Evolutionary conservation across 2,329 filamentous ascomycete genomes (phyloP).

Genomic region (Curvularia sp.): DNA sequence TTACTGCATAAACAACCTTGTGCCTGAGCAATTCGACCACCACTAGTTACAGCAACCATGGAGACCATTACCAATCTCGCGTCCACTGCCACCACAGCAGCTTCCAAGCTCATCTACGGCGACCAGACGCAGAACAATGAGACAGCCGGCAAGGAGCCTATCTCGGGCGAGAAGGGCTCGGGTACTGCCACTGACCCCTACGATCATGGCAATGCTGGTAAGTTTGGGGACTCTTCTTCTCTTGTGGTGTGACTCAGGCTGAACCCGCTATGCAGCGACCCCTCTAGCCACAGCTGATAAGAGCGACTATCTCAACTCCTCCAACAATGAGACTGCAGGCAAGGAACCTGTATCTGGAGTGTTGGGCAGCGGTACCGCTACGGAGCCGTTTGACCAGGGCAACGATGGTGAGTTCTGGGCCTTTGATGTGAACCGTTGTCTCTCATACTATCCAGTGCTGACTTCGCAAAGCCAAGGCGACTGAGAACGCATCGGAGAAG

Average conservation of each 20-base stretch:
- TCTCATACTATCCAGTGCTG: neutral
- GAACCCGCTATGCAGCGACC: constrained; percentile 20
- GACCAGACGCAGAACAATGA: constrained; percentile 50
- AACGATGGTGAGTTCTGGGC: constrained; percentile 55
- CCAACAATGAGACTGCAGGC: constrained; percentile 49
- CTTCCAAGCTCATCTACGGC: constrained; percentile 51
- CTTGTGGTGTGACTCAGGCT: constrained; percentile 8
- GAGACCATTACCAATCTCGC: constrained; percentile 51
- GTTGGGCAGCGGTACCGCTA: constrained; percentile 69
- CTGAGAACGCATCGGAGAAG: constrained; percentile 8
- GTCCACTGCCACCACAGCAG: constrained; percentile 32
- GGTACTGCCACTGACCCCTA: constrained; percentile 75
- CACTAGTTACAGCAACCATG: constrained; percentile 33
- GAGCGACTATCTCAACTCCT: constrained; percentile 16
- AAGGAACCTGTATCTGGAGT: constrained; percentile 77
- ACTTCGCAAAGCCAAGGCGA: constrained; percentile 14
- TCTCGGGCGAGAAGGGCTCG: constrained; percentile 73
- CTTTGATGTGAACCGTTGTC: neutral
- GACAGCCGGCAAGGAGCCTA: constrained; percentile 65
- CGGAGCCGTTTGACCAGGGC: constrained; percentile 80
- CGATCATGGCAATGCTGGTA: constrained; percentile 75
- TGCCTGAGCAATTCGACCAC: constrained; percentile 6
- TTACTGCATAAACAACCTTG: constrained; percentile 2
- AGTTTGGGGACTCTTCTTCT: constrained; percentile 20
- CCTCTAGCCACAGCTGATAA: constrained; percentile 23